These are phyloP conservation scores for Fusarium graminum DNA, from an alignment of 2,329 filamentous ascomycete genomes.

Conservation along the genomic window DNA sequence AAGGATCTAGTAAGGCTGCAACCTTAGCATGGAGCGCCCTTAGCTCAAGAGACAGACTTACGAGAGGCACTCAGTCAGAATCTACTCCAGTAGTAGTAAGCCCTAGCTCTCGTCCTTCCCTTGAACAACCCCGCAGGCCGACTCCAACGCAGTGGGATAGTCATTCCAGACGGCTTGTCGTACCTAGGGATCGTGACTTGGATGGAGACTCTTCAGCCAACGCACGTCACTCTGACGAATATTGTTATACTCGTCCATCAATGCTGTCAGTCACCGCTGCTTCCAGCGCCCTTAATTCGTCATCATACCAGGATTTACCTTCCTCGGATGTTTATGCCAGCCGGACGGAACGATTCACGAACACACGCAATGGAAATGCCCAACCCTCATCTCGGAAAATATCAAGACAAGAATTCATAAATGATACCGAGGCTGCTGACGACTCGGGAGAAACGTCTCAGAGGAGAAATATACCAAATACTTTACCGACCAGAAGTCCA, in stretches of 20 bases:
- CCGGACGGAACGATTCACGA: constrained; percentile 34
- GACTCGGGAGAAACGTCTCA: constrained; percentile 44
- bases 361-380: constrained; percentile 22
- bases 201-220: constrained; percentile 51
- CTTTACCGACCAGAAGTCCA: constrained; percentile 32
- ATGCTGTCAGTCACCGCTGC: constrained; percentile 68
- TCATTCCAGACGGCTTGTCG: constrained; percentile 65
- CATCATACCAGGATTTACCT: constrained; percentile 45
- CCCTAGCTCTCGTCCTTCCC: constrained; percentile 44
- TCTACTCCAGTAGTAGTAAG: constrained; percentile 37
- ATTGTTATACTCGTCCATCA: constrained; percentile 56
- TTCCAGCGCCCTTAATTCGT: constrained; percentile 64
- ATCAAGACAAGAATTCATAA: constrained; percentile 33
- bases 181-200: constrained; percentile 53
- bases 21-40: constrained; percentile 71
- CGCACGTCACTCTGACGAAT: constrained; percentile 58
- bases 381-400: constrained; percentile 34
- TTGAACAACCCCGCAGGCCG: constrained; percentile 53
- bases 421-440: constrained; percentile 37
- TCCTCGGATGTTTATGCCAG: constrained; percentile 34
- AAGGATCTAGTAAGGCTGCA: constrained; percentile 73
- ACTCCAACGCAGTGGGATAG: constrained; percentile 65
- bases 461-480: constrained; percentile 34
- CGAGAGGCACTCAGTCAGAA: constrained; percentile 48
- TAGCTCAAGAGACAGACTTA: constrained; percentile 55